Evolutionary conservation across 495 filamentous ascomycete species (phyloP).

Genomic region (Rostrohypoxylon terebratum): DNA sequence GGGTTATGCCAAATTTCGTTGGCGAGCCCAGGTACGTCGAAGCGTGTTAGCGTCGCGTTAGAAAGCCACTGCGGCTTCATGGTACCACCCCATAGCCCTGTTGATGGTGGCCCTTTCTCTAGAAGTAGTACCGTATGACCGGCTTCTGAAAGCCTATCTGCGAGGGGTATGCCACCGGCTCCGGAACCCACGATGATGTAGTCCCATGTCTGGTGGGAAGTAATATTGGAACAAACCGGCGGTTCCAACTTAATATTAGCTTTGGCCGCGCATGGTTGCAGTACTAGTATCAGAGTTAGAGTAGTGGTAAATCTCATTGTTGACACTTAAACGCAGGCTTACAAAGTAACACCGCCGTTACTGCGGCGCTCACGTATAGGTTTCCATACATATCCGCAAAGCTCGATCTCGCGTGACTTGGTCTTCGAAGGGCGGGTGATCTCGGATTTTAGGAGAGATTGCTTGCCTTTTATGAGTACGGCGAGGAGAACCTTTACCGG

Average conservation of each 20-base stretch:
- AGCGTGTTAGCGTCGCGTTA: constrained; percentile 70
- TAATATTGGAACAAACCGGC: constrained; percentile 50
- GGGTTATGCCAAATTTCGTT: constrained; percentile 68
- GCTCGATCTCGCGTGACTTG: constrained; percentile 26
- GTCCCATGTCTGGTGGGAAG: constrained; percentile 60
- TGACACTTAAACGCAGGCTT: constrained; percentile 18
- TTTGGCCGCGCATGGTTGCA: constrained; percentile 34
- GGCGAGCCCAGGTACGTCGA: constrained; percentile 77
- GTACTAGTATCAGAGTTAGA: constrained; percentile 36
- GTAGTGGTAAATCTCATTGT: background rate
- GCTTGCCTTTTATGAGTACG: constrained; percentile 26
- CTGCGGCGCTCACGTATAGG: constrained; percentile 31
- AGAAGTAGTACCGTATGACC: constrained; percentile 67
- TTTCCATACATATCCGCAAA: constrained; percentile 36
- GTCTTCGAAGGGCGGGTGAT: background rate
- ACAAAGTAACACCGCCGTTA: constrained; percentile 40
- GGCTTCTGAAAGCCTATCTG: constrained; percentile 65
- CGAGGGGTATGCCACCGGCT: constrained; percentile 67
- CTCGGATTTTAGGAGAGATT: constrained; percentile 7
- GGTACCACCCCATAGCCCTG: constrained; percentile 62
- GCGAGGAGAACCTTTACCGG: background rate
- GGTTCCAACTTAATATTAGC: constrained; percentile 42
- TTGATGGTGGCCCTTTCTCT: constrained; percentile 67
- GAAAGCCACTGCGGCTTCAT: constrained; percentile 67
- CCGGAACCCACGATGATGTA: constrained; percentile 71